Evolutionary conservation across 208 protist species (phyloP), one percentile per base, ranked within the genome.

Genomic region (Trypanosoma scelopori): DNA sequence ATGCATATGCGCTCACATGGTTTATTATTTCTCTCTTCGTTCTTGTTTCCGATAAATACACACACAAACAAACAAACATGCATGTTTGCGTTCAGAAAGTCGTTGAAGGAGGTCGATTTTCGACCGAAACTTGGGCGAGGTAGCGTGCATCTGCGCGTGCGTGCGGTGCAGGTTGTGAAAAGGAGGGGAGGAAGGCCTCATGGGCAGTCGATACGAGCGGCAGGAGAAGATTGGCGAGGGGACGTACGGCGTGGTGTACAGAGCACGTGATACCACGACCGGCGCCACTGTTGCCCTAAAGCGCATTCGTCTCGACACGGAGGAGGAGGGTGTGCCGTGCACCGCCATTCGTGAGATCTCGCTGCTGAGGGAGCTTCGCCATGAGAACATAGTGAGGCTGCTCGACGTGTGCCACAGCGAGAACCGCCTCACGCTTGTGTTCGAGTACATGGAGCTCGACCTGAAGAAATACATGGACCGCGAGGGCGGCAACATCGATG

Each of bases 171-270:
- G n/a, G n/a, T n/a, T n/a, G n/a, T n/a, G n/a, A n/a, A n/a, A n/a
- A n/a, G n/a, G n/a, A n/a, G n/a, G n/a, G n/a, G n/a, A n/a, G n/a
- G n/a, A n/a, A n/a, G n/a, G n/a, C n/a, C n/a, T n/a, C n/a, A n/a
- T n/a, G n/a, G n/a, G n/a, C n/a, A n/a, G n/a, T n/a, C n/a, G 20
- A 11, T 56, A 98, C 67, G 72, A 94, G 43, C 88, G 88, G 43
- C 77, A 96, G 30, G 91, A 98, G 47, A 98, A 98, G 81, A 80
- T 97, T 59, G 92, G 92, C 15, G 91, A 98, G 76, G 98, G 98
- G 18, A 95, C 97, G 3, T 99, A 99, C 63, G 98, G 98, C 52
- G 89, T 99, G 20, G 98, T 99, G 22, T 99, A 98, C 80, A 98
- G 97, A 72, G 97, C 96, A 3, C 68, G 62, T 65, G 87, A 97